Conservation (phyloP, 2,329 filamentous ascomycete genomes). For the Pseudocercospora fuligena region DNA sequence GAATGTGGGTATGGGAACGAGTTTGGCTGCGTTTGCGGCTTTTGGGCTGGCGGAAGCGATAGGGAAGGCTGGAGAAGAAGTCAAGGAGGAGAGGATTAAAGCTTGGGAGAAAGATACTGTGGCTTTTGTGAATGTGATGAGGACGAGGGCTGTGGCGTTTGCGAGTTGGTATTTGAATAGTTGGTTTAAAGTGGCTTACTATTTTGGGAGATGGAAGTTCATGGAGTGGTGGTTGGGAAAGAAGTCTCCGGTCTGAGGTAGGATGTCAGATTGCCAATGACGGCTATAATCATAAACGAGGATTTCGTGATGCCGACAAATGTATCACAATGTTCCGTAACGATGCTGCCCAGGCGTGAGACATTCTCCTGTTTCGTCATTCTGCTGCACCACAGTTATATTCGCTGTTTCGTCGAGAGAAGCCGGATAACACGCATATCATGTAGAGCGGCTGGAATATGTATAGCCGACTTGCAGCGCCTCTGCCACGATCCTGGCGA, state of each 20-base stretch:
- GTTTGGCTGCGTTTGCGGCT: constrained; percentile 32
- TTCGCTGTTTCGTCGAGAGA: neutral
- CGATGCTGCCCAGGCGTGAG: neutral
- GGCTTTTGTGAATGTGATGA: constrained; percentile 14
- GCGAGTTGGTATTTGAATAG: constrained; percentile 25
- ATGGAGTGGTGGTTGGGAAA: constrained; percentile 10
- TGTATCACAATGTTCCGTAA: neutral
- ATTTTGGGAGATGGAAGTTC: constrained; percentile 19
- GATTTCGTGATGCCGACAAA: neutral
- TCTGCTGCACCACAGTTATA: too few species aligned
- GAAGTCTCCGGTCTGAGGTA: neutral
- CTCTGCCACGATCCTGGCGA: neutral
- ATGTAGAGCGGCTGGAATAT: neutral
- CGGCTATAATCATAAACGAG: neutral
- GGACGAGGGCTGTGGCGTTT: constrained; percentile 24
- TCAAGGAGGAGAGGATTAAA: constrained; percentile 18
- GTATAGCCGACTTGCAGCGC: neutral
- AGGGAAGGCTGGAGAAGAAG: constrained; percentile 17
- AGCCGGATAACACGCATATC: neutral
- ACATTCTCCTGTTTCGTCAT: neutral
- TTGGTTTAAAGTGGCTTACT: constrained; percentile 16
- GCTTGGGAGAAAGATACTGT: constrained; percentile 30
- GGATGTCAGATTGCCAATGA: neutral
- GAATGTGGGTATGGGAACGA: constrained; percentile 37
- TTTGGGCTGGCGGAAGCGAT: constrained; percentile 34